phyloP scores from a whole-genome alignment of 2,329 filamentous ascomycete genomes.

The Xylogone sp. region DNA sequence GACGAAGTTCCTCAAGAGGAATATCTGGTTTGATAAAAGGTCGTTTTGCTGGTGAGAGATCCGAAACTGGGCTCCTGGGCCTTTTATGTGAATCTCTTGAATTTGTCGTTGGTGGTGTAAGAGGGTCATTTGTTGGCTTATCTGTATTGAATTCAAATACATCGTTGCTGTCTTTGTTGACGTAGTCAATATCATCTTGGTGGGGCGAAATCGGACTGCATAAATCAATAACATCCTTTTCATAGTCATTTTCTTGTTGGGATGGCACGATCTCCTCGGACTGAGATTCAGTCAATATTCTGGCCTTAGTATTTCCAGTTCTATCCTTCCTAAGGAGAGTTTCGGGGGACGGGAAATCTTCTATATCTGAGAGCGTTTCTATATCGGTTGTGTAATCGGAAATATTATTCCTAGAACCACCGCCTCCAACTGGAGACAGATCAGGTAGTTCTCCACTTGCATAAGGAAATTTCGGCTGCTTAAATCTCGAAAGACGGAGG shows the following conservation, averaged over 20 bases:
- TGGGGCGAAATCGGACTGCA: slow-evolving; percentile 4
- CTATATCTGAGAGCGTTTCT: slow-evolving; percentile 28
- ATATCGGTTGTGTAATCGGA: neutral
- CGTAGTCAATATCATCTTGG: too few species aligned
- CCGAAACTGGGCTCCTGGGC: neutral
- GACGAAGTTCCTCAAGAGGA: neutral
- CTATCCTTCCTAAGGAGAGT: slow-evolving; percentile 17
- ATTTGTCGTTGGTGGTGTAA: neutral
- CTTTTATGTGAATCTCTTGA: neutral
- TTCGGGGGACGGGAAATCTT: slow-evolving; percentile 35
- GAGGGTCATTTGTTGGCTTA: neutral
- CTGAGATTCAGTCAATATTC: neutral
- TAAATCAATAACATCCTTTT: slow-evolving; percentile 9
- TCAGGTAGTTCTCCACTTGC: slow-evolving; percentile 15
- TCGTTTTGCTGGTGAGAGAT: neutral
- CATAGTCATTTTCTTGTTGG: neutral
- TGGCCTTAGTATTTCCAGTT: neutral
- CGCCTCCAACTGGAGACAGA: slow-evolving; percentile 15
- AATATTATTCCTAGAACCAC: slow-evolving; percentile 3
- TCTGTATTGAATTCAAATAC: slow-evolving; percentile 18
- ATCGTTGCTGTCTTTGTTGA: too few species aligned
- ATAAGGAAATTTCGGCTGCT: slow-evolving; percentile 19
- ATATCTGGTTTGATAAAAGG: slow-evolving; percentile 1
- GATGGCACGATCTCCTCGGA: neutral
- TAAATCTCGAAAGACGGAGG: slow-evolving; percentile 21